Percentiles rank a stretch among this genome's conserved stretches.
phyloP scores from a whole-genome alignment of 2,329 filamentous ascomycete species.

The Exophiala spinifera region DNA sequence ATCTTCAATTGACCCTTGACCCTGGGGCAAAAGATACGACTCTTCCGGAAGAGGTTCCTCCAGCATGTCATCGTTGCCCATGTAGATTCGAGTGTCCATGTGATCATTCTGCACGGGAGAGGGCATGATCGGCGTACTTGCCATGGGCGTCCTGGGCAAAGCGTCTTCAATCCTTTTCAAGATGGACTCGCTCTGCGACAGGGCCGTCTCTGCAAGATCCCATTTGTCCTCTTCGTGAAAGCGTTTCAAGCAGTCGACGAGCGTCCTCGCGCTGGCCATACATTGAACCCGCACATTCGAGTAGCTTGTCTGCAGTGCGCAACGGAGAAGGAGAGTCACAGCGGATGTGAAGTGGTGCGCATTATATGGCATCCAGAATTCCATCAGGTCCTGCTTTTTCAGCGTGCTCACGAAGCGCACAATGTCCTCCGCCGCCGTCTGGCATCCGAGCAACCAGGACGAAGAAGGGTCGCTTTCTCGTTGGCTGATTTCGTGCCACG shows the following conservation, averaged over 20 bases:
- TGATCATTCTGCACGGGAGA: slow-evolving; percentile 7
- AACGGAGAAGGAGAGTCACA: slow-evolving; percentile 28
- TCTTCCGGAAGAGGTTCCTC: slow-evolving; percentile 17
- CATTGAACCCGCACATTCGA: slow-evolving; percentile 45
- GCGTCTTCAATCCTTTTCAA: slow-evolving; percentile 33
- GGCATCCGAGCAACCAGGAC: slow-evolving; percentile 28
- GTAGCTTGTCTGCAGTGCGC: slow-evolving; percentile 39
- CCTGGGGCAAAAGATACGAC: slow-evolving; percentile 11
- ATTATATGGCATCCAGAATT: slow-evolving; percentile 29
- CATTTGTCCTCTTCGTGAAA: slow-evolving; percentile 52
- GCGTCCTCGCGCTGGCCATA: slow-evolving; percentile 47
- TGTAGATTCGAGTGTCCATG: slow-evolving; percentile 8
- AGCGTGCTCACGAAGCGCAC: slow-evolving; percentile 43
- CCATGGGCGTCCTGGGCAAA: slow-evolving; percentile 17
- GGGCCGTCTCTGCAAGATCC: slow-evolving; percentile 55
- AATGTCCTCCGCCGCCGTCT: slow-evolving; percentile 22
- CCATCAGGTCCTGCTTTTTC: slow-evolving; percentile 21
- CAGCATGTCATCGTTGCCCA: slow-evolving; percentile 10
- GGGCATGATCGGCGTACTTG: slow-evolving; percentile 6
- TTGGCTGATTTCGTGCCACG: slow-evolving; percentile 41
- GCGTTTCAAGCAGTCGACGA: slow-evolving; percentile 47
- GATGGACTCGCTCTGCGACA: slow-evolving; percentile 49
- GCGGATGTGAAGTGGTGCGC: slow-evolving; percentile 29
- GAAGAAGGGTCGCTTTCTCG: slow-evolving; percentile 23
- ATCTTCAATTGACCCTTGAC: slow-evolving; percentile 22